Base-by-base conservation (phyloP, 2,329 filamentous ascomycete species). In the Claviceps sp. region DNA sequence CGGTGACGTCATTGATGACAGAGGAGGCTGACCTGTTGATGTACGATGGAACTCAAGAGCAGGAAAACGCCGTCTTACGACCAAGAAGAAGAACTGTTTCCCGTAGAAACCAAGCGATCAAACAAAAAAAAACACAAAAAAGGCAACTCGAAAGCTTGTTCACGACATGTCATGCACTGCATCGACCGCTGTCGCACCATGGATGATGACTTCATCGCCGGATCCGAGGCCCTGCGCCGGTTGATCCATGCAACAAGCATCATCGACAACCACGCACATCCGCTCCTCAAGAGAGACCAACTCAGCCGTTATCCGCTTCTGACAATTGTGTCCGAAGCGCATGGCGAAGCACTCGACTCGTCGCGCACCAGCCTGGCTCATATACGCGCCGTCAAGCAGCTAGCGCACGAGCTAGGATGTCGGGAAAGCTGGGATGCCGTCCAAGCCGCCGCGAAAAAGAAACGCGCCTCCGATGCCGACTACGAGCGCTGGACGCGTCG, bases 181-280 rank as follows among this genome's bases (percentile, higher is more conserved):
- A 46, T 18, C 45, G 45, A 34, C 13, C 5, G 30, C 11, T 18
- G 13, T 7, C 22, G 26, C n/a, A 37, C 38, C 40, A 50, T 43
- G 48, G 18, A 43, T 37, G 26, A 18, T 16, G 47, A 37, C 43
- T 52, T 54, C 38, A 37, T 14, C n/a, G 43, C 34, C 14, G 50
- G 22, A 45, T 51, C 53, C 18, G 58, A 63, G 52, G 60, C 62
- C 3, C 59, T 67, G 24, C 56, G 57, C 22, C 58, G 50, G 9
- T 71, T 70, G 50, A 77, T 82, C 52, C 64, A 70, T 30, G 69
- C 62, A 20, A 79, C 75, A 22, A 84, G 84, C 3, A 79, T 87
- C 58, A 81, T 88, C 63, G 85, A 88, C 67, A 80, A 86, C 58
- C 84, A 88, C 61, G 82, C 81, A 2, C 84, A 87, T 57, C 84